phyloP scores from a whole-genome alignment of 495 filamentous ascomycete species.

The Lentithecium fluviatile region DNA sequence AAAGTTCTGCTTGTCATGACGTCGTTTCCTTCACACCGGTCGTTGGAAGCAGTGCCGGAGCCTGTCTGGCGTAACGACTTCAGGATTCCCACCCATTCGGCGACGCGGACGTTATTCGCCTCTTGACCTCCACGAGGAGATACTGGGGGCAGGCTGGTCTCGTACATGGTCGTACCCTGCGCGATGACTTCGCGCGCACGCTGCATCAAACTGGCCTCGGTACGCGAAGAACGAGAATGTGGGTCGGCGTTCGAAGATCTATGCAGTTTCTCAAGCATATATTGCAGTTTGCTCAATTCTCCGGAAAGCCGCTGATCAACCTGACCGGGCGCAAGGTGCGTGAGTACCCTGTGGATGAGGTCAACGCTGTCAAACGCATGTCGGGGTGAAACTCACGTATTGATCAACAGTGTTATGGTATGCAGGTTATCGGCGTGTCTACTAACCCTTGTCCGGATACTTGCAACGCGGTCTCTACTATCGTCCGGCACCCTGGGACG shows the following conservation, averaged over 20 bases:
- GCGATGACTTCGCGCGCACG: conserved; percentile 22
- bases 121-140: conserved; percentile 12
- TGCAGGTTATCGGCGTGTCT: conserved; percentile 23
- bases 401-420: conserved; percentile 25
- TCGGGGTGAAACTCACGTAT: conserved; percentile 24
- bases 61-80: conserved; percentile 18
- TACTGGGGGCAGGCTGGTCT: conserved; percentile 9
- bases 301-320: conserved; percentile 18
- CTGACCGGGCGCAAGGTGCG: conserved; percentile 12
- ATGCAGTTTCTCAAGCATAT: conserved; percentile 24
- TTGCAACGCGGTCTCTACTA: conserved; percentile 11
- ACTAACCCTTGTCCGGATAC: conserved; percentile 14
- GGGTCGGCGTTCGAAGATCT: conserved; percentile 21
- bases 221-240: conserved; percentile 17
- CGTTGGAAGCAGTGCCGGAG: conserved; percentile 5
- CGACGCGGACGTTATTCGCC: conserved; percentile 20
- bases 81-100: conserved; percentile 25
- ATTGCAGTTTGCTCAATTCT: conserved; percentile 18
- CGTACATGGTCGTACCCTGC: conserved; percentile 17
- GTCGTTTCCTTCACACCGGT: conserved; percentile 22
- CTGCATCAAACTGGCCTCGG: conserved; percentile 22
- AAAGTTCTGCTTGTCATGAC: conserved; percentile 28
- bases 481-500: conserved; percentile 20
- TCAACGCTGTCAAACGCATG: conserved; percentile 15
- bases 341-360: conserved; percentile 16